Evolutionary conservation across 2,329 filamentous ascomycete genomes (phyloP), one percentile per base, ranked within the genome.

Genomic region (Coniochaeta sp.): DNA sequence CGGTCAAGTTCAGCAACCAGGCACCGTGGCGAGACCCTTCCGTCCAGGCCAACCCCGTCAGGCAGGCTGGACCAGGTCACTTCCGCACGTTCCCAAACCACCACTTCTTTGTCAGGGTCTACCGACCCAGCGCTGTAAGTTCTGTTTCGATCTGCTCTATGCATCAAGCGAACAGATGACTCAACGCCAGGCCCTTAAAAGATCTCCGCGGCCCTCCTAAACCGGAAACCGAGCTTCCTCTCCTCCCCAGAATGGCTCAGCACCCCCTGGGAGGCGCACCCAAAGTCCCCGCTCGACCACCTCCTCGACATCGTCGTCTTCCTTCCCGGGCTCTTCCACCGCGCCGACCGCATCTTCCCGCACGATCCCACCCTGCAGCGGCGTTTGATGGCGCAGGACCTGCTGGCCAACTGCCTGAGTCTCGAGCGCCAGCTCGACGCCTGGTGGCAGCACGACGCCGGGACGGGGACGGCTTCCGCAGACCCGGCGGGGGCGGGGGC

Each of bases 101-200:
- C 61, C 82, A 85, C 65, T 84, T 82, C 66, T 85, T 85, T 60
- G 77, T 78, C 26, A 76, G 81, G 12, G 75, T 85, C 5, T 85
- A 81, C 63, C 77, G 83, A 26, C 81, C 79, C 16, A 76, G 73
- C 55, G 79, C 78, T 54, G 82, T 84, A 72, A 73, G 81, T 74
- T 8, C 17, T 44, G n/a, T 4, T 22, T n/a, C 16, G 4, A 44
- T 22, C 22, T 22, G 22, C 22, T 50, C 14, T 22, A 47, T 47
- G 7, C 9, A 4, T 26, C 32, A 40, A 17, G 30, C 12, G n/a
- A 12, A 24, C 24, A 28, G 3, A 28, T n/a, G 2, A 28, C 44
- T 50, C 24, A 42, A n/a, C 10, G 40, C 58, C 58, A 58, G 62
- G 38, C 12, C n/a, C 2, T n/a, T 10, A 40, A 40, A 36, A 82